phyloP scores from a whole-genome alignment of 2,329 filamentous ascomycete genomes.

The Botrytis sinoallii region DNA sequence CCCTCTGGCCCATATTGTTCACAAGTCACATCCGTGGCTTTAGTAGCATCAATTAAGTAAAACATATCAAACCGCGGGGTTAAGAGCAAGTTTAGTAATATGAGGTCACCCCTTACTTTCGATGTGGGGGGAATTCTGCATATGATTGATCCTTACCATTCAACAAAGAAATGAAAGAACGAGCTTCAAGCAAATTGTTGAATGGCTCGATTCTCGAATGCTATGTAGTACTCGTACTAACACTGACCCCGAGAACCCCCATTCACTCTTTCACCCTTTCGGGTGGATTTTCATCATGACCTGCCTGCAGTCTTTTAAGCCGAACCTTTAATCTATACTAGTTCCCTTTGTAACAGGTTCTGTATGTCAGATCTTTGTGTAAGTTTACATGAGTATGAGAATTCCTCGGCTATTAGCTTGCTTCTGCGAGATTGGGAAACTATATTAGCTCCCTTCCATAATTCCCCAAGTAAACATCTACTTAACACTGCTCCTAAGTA shows the following conservation, averaged over 20 bases:
- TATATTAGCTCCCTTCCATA: neutral
- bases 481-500: neutral
- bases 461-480: neutral
- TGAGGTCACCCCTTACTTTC: slow-evolving; percentile 17
- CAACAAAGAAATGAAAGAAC: slow-evolving; percentile 13
- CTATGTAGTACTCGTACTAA: neutral
- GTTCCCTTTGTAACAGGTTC: slow-evolving; percentile 3
- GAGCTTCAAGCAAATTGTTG: neutral
- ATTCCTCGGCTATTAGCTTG: slow-evolving; percentile 2
- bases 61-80: neutral
- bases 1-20: neutral
- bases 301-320: neutral
- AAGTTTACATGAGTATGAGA: neutral
- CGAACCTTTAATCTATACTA: neutral
- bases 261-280: neutral
- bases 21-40: neutral
- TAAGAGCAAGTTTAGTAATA: slow-evolving; percentile 17
- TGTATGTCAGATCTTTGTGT: neutral
- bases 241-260: neutral
- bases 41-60: neutral
- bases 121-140: slow-evolving; percentile 1
- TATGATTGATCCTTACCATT: slow-evolving; percentile 5
- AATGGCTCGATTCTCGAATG: neutral
- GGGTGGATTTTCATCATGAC: slow-evolving; percentile 5
- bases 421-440: neutral